Base-by-base conservation (phyloP, 352 stramenopile species). In the Paralagenidium karlingii region DNA sequence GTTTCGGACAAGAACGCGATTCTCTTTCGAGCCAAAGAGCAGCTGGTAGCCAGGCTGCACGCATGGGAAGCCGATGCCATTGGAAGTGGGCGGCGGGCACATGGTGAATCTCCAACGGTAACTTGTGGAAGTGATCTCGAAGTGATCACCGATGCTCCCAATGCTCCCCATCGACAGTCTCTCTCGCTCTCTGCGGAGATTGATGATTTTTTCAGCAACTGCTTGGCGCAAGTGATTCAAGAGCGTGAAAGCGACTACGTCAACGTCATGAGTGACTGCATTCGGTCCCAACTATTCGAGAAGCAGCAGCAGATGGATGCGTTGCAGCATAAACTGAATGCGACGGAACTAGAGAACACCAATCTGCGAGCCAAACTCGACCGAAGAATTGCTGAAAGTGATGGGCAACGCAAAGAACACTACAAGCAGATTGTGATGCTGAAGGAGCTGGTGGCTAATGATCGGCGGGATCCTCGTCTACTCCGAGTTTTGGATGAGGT, bases 401-500 rank as follows among this genome's bases (percentile, higher is more conserved):
- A 81, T 30, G 56, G 51, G 18, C 47, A 82, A 38, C 68, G 73
- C 31, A 83, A 83, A 42, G 58, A 79, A 40, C 76, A 68, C 31
- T 83, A 82, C 52, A 69, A 77, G 43, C 68, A 85, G 31, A 43
- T 85, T 16, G 55, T 82, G 8, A 67, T 82, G 66, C 55, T 85
- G 43, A 63, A 68, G 11, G 71, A 85, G 8, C 55, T 82, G 26
- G 64, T 85, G 40, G 53, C 51, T 38, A 75, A 68, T 41, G 64
- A 82, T 24, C 52, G 50, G 25, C 62, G 51, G 27, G 71, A 85
- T 15, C 49, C 59, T 8, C 59, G 58, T 3, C 68, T 63, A 24
- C 40, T 83, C 33, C 52, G 51, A 16, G 56, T 49, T 1, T 32
- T 86, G 12, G 76, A 83, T n/a, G 68, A 81, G 20, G 68, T 58